These are phyloP conservation scores for Schizosaccharomyces octosporus DNA, from an alignment of 805 yeast species.

Conservation along the genomic window DNA sequence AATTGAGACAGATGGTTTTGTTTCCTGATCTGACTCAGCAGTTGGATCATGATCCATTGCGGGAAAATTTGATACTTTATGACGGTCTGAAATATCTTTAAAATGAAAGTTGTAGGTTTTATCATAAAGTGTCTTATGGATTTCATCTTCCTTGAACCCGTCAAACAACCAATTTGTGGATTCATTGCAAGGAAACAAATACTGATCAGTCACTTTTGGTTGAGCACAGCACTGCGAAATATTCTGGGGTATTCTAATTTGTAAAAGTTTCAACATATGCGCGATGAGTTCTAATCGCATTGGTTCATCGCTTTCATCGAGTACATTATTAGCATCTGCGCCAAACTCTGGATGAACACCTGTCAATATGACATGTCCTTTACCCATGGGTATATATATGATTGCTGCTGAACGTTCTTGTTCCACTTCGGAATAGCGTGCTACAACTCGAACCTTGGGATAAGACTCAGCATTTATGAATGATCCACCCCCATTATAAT, in stretches of 20 bases:
- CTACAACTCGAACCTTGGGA: conserved; percentile 37
- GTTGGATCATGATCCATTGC: no score
- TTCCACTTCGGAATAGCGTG: conserved; percentile 29
- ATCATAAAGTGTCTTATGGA: background rate
- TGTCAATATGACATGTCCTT: conserved; percentile 49
- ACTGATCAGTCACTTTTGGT: background rate
- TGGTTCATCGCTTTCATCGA: background rate
- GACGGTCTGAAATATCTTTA: background rate
- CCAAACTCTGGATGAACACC: conserved; percentile 88
- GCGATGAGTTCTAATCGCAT: conserved; percentile 10
- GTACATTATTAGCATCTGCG: background rate
- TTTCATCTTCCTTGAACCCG: background rate
- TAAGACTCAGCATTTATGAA: conserved; percentile 50
- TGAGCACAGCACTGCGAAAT: background rate
- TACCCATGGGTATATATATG: conserved; percentile 39
- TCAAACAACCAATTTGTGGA: background rate
- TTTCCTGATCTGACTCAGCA: no score
- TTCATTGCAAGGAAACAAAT: background rate
- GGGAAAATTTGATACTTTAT: no score
- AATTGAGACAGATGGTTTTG: background rate
- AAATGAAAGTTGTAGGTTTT: background rate
- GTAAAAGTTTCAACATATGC: conserved; percentile 22
- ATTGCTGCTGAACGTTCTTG: conserved; percentile 36
- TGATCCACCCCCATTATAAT: conserved; percentile 77
- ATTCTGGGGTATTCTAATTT: background rate